These are phyloP conservation scores for Reutealis trisperma DNA, from an alignment of 345 rosid species.

Conservation along the genomic window DNA sequence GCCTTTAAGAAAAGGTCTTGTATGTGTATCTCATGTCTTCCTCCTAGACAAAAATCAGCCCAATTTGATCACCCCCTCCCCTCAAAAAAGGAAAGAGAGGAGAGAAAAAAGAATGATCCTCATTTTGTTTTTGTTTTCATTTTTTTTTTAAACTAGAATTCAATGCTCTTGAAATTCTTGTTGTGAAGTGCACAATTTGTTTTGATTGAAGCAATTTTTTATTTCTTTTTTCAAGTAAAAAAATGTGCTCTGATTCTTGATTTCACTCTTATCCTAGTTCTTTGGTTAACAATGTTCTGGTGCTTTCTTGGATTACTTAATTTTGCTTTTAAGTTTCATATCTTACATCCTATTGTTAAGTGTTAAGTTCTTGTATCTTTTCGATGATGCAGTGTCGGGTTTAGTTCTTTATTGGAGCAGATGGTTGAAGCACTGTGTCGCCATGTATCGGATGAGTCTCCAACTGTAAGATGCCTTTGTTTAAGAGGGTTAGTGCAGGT, in stretches of 20 bases:
- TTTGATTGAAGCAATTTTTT: no score
- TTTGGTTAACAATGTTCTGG: not conserved
- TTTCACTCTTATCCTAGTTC: not conserved
- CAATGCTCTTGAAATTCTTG: no score
- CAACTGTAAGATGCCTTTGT: conserved; percentile 92
- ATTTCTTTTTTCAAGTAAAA: no score
- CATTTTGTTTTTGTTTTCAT: no score
- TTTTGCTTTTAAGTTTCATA: not conserved
- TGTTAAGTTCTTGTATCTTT: conserved; percentile 6
- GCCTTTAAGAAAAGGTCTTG: not conserved
- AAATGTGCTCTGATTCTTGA: no score
- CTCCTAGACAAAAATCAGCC: not conserved
- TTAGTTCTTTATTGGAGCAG: conserved; percentile 73
- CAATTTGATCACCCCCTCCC: not conserved
- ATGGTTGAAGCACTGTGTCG: conserved; percentile 94
- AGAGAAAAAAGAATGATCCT: no score
- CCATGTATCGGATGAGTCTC: conserved; percentile 94
- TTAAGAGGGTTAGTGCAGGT: conserved; percentile 95
- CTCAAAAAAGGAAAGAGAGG: not conserved
- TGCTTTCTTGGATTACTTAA: not conserved
- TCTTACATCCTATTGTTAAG: not conserved
- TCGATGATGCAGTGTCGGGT: conserved; percentile 64
- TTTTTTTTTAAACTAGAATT: no score
- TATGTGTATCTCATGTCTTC: not conserved
- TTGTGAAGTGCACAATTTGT: no score